A percentile compares a stretch with the other conserved stretches of the same genome.
Conservation (phyloP, 805 yeast genomes). For the Cyberlindnera veronae region DNA sequence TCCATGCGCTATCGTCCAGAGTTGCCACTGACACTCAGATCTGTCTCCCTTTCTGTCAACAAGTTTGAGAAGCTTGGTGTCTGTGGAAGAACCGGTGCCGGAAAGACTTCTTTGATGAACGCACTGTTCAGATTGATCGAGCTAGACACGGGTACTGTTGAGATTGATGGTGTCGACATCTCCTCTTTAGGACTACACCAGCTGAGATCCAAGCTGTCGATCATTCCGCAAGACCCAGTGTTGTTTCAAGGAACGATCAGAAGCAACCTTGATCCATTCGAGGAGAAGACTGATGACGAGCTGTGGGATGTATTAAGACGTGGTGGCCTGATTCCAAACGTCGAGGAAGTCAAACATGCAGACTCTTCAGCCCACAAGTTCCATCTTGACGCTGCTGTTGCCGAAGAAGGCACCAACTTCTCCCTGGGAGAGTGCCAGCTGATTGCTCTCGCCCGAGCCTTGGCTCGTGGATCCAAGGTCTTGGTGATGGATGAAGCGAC, state of each 20-base stretch:
- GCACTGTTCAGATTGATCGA: conserved; percentile 61
- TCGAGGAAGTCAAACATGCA: neutral
- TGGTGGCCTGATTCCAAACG: conserved; percentile 39
- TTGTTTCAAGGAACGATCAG: conserved; percentile 69
- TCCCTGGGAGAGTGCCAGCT: conserved; percentile 72
- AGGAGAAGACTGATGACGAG: conserved; percentile 49
- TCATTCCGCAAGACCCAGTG: conserved; percentile 83
- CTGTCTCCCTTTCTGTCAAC: conserved; percentile 42
- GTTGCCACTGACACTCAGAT: conserved; percentile 60
- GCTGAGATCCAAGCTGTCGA: conserved; percentile 60
- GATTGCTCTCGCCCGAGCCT: conserved; percentile 66
- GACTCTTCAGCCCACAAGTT: too few relatives aligned
- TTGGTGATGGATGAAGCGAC: conserved; percentile 76
- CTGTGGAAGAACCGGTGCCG: conserved; percentile 68
- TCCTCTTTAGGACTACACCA: conserved; percentile 58
- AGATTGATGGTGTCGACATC: conserved; percentile 66
- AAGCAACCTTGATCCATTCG: conserved; percentile 70
- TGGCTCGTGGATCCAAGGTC: conserved; percentile 59
- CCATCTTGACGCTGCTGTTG: conserved; percentile 56
- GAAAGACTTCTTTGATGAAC: conserved; percentile 58
- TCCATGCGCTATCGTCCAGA: conserved; percentile 57
- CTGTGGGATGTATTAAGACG: conserved; percentile 62
- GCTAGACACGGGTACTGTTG: conserved; percentile 51
- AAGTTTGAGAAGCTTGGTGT: conserved; percentile 58
- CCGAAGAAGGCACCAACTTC: conserved; percentile 67